Evolutionary conservation across 2,329 filamentous ascomycete species (phyloP).

Genomic region (Botrytis hyacinthi): DNA sequence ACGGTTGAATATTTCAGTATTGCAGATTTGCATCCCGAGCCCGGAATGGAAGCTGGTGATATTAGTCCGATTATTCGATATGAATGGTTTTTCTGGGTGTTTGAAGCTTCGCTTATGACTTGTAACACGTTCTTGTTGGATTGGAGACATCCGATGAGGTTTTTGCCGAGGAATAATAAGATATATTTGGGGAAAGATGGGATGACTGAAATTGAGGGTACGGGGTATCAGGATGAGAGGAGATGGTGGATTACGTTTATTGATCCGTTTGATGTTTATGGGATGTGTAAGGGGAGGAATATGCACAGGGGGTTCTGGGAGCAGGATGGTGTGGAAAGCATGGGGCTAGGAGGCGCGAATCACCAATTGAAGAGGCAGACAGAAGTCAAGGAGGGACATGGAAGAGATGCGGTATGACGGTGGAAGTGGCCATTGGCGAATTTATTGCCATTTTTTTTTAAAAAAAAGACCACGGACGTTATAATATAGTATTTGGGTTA

Average conservation of each 20-base stretch:
- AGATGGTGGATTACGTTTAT: conserved; percentile 30
- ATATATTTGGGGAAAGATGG: conserved; percentile 53
- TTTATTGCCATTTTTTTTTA: too few relatives aligned
- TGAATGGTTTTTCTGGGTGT: conserved; percentile 60
- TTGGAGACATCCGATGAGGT: conserved; percentile 49
- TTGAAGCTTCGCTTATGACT: conserved; percentile 55
- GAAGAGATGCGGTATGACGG: background rate
- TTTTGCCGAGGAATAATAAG: conserved; percentile 48
- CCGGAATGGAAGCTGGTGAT: conserved; percentile 35
- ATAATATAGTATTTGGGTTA: background rate
- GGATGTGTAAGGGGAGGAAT: conserved; percentile 31
- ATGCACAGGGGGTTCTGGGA: conserved; percentile 35
- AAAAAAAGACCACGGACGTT: too few relatives aligned
- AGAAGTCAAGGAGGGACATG: background rate
- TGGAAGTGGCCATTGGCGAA: background rate
- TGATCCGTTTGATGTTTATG: conserved; percentile 37
- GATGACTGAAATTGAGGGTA: conserved; percentile 48
- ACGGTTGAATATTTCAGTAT: conserved; percentile 58
- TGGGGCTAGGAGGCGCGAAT: background rate
- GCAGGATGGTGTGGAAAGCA: conserved; percentile 25
- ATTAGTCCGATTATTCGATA: conserved; percentile 51
- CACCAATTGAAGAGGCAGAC: background rate
- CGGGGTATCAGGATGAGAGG: conserved; percentile 50
- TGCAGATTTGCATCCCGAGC: conserved; percentile 42
- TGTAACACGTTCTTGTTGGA: conserved; percentile 52